Evolutionary conservation across 805 yeast genomes (phyloP), one percentile per base, ranked within the genome.

Genomic region (Candida andamanensis): DNA sequence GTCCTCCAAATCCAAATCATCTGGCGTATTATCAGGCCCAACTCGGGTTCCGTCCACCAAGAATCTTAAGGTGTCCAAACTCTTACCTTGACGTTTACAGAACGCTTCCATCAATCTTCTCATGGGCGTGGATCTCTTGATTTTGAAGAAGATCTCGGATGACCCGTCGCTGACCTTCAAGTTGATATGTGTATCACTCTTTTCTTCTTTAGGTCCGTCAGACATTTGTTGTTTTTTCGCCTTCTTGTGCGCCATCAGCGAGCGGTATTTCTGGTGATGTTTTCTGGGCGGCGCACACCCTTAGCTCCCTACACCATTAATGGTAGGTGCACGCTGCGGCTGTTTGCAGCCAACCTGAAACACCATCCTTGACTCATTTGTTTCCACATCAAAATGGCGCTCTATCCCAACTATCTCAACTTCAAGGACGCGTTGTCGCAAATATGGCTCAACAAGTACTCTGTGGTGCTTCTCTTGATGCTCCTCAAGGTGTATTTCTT

Each of bases 101-200:
- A 90, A 92, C 9, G 97, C 95, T 52, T 90, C 97, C 87, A 92
- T 90, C 50, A 92, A 78, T 65, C 95, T 84, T 60, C 77, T 84
- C 69, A 92, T 74, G 29, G 90, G 95, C 4, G 98, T 92, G 24
- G 89, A 72, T 63, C 85, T 76, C 67, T 89, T 87, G 60, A 92
- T 90, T 61, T 90, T 89, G 79, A 92, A 92, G 60, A 83, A 87
- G 42, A 92, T 89, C 59, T 92, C 99, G 14, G 95, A 82, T 33
- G 81, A 72, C 29, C 95, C 95, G 59, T 92, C 98, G 21, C 95
- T 80, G 29, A 92, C 98, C 60, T 86, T 87, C 62, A 92, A 67
- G 69, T 85, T 87, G 60, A 92, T 83, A 63, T 87, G 97, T 43
- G 53, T 57, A 26, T 67, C 63, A 30, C 62, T 56, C 45, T 65